Percentiles rank a stretch among this genome's conserved stretches.
Conservation (phyloP, 192 early-diverging fungal species). For the Rhizoclosmatium globosum region DNA sequence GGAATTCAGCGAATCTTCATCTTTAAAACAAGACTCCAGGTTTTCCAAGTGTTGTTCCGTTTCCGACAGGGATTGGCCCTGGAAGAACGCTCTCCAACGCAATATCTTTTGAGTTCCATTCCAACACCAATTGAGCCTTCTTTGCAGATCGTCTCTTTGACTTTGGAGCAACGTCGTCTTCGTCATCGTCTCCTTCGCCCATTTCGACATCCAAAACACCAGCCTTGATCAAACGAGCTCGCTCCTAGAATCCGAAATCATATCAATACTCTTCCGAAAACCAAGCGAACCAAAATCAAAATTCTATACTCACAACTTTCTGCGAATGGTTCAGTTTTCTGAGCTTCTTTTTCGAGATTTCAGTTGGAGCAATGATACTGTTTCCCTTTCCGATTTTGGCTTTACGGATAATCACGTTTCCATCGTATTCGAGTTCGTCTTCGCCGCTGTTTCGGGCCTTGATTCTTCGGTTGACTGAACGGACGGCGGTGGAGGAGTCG, state of each 20-base stretch:
- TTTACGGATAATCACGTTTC: background rate
- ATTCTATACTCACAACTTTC: background rate
- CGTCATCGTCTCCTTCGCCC: conserved; percentile 12
- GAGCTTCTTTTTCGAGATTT: conserved; percentile 11
- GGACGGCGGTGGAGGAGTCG: background rate
- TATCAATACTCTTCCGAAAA: background rate
- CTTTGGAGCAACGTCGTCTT: conserved; percentile 2
- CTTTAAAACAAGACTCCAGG: conserved; percentile 23
- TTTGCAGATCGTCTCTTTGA: conserved; percentile 14
- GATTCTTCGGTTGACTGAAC: background rate
- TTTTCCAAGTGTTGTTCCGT: conserved; percentile 17
- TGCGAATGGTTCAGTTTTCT: background rate
- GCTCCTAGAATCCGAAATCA: background rate
- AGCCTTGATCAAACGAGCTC: background rate
- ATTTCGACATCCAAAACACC: conserved; percentile 15
- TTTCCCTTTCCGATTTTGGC: conserved; percentile 14
- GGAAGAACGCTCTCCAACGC: background rate
- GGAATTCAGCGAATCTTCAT: background rate
- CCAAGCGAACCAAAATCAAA: background rate
- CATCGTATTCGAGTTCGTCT: background rate
- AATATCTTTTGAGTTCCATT: conserved; percentile 4
- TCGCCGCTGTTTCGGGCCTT: conserved; percentile 13
- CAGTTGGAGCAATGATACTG: conserved; percentile 1
- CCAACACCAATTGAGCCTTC: background rate
- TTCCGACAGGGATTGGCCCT: background rate